Evolutionary conservation across 306 rosid species (phyloP).

Genomic region (Dryas alaskensis): DNA sequence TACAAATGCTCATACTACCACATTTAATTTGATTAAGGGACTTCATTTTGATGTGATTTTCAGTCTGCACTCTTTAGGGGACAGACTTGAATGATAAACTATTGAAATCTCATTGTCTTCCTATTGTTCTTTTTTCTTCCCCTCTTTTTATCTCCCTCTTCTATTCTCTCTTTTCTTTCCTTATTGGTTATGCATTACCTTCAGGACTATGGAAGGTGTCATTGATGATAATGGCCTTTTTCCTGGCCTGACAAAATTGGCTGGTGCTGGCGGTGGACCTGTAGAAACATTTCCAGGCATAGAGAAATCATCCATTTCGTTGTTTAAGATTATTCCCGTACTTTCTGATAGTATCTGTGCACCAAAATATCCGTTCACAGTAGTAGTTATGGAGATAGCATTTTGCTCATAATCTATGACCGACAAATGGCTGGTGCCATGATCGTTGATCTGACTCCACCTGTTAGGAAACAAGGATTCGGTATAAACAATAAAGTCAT

Average conservation of each 20-base stretch:
- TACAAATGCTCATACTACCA: too few relatives aligned
- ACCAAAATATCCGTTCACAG: slow-evolving; percentile 70
- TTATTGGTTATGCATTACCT: slow-evolving; percentile 37
- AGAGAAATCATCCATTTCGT: slow-evolving; percentile 90
- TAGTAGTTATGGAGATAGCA: slow-evolving; percentile 78
- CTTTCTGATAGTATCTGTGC: slow-evolving; percentile 58
- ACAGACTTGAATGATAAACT: not conserved
- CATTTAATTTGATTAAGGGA: not conserved
- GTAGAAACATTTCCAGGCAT: slow-evolving; percentile 50
- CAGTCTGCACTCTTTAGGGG: not conserved
- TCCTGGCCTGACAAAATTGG: slow-evolving; percentile 73
- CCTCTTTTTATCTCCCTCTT: not conserved
- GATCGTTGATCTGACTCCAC: slow-evolving; percentile 78
- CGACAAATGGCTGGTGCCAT: slow-evolving; percentile 78
- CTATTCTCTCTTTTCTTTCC: not conserved
- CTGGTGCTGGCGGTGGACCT: slow-evolving; percentile 63
- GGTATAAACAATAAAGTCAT: not conserved
- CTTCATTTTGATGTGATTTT: not conserved
- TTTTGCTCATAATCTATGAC: slow-evolving; percentile 54
- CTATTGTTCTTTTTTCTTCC: not conserved
- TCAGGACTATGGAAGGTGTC: slow-evolving; percentile 73
- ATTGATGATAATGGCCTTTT: slow-evolving; percentile 84
- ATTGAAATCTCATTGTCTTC: too few relatives aligned
- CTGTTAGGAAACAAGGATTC: slow-evolving; percentile 29
- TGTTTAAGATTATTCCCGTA: slow-evolving; percentile 83